These are phyloP conservation scores for Xanthoconium stramineum DNA, from an alignment of 768 basidiomycete species.

Conservation along the genomic window DNA sequence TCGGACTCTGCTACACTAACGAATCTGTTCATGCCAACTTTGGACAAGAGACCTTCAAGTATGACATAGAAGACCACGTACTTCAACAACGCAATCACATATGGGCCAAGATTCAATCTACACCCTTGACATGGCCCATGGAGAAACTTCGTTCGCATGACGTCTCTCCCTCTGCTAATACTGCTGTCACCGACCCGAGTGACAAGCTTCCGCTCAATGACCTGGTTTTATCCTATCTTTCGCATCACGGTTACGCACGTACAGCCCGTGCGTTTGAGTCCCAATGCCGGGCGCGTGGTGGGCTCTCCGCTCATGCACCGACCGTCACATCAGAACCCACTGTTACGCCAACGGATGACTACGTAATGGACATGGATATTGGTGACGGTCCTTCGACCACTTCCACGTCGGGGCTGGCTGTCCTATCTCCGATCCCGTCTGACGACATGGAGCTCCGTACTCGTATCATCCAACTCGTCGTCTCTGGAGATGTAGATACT, in stretches of 20 bases:
- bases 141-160: slow-evolving; percentile 14
- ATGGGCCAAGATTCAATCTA: slow-evolving; percentile 66
- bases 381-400: slow-evolving; percentile 16
- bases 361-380: slow-evolving; percentile 48
- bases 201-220: slow-evolving; percentile 62
- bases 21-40: slow-evolving; percentile 88
- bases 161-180: slow-evolving; percentile 2
- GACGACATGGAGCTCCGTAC: slow-evolving; percentile 65
- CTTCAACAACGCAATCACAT: slow-evolving; percentile 62
- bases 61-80: slow-evolving; percentile 86
- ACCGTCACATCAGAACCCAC: slow-evolving; percentile 1
- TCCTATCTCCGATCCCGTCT: slow-evolving; percentile 27
- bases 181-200: slow-evolving; percentile 40
- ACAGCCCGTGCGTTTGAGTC: slow-evolving; percentile 67
- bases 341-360: slow-evolving; percentile 30
- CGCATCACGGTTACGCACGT: slow-evolving; percentile 79
- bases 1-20: slow-evolving; percentile 77
- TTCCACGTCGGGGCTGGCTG: slow-evolving; percentile 11
- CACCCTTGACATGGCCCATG: slow-evolving; percentile 48
- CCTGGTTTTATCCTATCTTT: slow-evolving; percentile 75
- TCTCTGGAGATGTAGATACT: slow-evolving; percentile 66
- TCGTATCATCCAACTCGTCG: slow-evolving; percentile 66
- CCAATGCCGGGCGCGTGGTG: slow-evolving; percentile 36
- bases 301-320: slow-evolving; percentile 13
- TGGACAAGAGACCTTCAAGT: slow-evolving; percentile 80